phyloP scores from a whole-genome alignment of 2,329 filamentous ascomycete genomes.

The Acephala macrosclerotiorum region DNA sequence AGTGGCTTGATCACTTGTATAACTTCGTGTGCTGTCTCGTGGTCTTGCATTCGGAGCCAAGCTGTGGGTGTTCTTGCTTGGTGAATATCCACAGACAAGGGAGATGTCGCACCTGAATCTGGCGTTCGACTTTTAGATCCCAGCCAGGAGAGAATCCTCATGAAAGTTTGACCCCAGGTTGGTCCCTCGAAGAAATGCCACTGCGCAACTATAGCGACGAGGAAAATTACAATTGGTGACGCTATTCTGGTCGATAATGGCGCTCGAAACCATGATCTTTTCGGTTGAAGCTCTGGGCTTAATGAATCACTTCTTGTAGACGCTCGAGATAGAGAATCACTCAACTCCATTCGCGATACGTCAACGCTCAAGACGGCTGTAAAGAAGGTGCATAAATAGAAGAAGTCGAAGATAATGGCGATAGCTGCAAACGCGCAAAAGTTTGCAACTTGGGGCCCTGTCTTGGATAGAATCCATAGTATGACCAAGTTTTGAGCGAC shows the following conservation, averaged over 20 bases:
- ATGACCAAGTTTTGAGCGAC: constrained; percentile 74
- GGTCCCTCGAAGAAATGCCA: constrained; percentile 78
- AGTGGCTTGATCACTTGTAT: constrained; percentile 78
- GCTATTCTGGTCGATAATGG: constrained; percentile 77
- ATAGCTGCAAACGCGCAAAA: constrained; percentile 81
- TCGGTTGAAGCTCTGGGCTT: constrained; percentile 35
- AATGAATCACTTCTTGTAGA: constrained; percentile 49
- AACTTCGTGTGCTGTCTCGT: constrained; percentile 78
- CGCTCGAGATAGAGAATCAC: constrained; percentile 68
- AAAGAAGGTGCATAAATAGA: constrained; percentile 83
- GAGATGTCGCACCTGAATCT: constrained; percentile 41
- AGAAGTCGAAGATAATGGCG: constrained; percentile 78
- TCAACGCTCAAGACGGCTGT: constrained; percentile 81
- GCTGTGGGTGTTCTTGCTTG: constrained; percentile 78
- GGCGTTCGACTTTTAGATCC: constrained; percentile 21
- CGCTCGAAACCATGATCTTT: constrained; percentile 60
- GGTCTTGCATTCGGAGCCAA: constrained; percentile 80
- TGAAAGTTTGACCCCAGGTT: constrained; percentile 49
- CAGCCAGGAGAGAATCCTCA: constrained; percentile 43
- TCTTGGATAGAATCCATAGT: constrained; percentile 67
- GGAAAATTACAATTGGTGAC: constrained; percentile 76
- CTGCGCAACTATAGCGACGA: constrained; percentile 76
- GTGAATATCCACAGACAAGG: constrained; percentile 67
- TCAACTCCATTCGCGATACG: constrained; percentile 77
- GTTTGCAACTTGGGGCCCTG: constrained; percentile 74